Conservation (phyloP, 805 yeast species). For the Myxozyma kluyveri region DNA sequence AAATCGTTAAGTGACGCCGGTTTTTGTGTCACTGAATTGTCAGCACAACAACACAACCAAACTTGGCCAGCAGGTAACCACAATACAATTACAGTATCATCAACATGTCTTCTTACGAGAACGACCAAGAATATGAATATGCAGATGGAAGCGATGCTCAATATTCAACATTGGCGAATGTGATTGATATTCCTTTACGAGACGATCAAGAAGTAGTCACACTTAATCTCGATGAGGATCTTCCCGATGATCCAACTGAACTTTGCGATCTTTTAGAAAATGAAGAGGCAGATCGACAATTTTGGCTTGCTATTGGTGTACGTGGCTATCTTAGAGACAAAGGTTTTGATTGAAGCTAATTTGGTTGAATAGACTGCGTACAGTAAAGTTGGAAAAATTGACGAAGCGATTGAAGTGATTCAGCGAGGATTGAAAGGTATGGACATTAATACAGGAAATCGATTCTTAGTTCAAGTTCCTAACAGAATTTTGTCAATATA, state of each 20-base stretch:
- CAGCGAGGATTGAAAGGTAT: constrained; percentile 53
- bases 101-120: no score
- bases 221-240: constrained; percentile 72
- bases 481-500: background rate
- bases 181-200: constrained; percentile 68
- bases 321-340: background rate
- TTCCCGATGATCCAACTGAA: constrained; percentile 88
- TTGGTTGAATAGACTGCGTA: constrained; percentile 54
- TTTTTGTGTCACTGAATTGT: no score
- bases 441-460: background rate
- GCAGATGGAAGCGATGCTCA: background rate
- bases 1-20: no score
- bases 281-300: constrained; percentile 70
- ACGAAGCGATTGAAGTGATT: constrained; percentile 64
- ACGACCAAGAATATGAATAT: background rate
- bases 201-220: constrained; percentile 82
- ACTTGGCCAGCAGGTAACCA: no score
- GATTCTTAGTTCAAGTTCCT: no score
- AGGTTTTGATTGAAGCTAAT: background rate
- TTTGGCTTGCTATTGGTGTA: constrained; percentile 77
- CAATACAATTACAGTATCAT: no score
- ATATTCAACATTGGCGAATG: constrained; percentile 29
- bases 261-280: constrained; percentile 72
- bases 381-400: constrained; percentile 55
- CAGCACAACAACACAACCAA: no score